Evolutionary conservation across 441 rosid species (phyloP).

Genomic region (Metrosideros polymorpha): DNA sequence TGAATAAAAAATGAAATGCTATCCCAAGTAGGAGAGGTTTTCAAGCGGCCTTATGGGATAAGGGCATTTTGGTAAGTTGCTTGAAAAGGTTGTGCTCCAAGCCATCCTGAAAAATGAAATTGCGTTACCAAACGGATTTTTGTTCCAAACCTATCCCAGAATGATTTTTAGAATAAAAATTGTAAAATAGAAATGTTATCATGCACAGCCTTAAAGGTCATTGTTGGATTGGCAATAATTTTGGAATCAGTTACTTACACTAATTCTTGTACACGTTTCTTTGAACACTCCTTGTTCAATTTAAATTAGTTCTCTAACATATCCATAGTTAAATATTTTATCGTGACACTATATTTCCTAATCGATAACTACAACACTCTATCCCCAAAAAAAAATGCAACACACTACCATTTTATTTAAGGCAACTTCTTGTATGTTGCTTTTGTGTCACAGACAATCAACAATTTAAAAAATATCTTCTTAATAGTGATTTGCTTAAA

Average conservation of each 20-base stretch:
- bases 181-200: no score
- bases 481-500: no score
- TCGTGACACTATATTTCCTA: neutral
- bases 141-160: no score
- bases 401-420: neutral
- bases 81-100: neutral
- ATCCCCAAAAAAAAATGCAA: neutral
- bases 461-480: neutral
- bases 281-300: neutral
- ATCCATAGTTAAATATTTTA: neutral
- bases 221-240: neutral
- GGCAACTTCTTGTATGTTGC: neutral
- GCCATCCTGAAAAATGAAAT: no score
- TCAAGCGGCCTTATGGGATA: neutral
- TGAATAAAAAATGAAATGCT: no score
- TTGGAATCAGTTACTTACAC: neutral
- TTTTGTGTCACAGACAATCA: neutral
- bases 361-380: neutral
- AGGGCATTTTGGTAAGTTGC: neutral
- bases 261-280: neutral
- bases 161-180: no score
- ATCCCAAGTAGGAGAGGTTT: neutral
- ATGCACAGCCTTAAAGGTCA: no score
- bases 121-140: no score
- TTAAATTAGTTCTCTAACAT: neutral